Evolutionary conservation across 2,329 filamentous ascomycete species (phyloP), one percentile per base, ranked within the genome.

Genomic region (Trichoderma sp.): DNA sequence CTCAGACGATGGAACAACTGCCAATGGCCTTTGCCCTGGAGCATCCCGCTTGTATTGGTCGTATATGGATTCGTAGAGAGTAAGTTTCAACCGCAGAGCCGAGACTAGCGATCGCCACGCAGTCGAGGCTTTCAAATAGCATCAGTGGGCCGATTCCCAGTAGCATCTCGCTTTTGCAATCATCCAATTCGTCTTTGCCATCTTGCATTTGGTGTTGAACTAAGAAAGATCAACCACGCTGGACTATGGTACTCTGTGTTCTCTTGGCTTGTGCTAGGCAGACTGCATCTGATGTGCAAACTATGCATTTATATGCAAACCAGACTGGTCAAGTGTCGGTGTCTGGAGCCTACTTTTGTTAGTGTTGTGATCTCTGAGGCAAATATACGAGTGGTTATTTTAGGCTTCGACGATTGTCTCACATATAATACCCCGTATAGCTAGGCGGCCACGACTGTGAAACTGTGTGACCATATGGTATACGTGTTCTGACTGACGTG

Each of bases 341-440:
- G 22, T 45, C 37, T 65, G 37, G 13, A 25, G n/a, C 25, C 25
- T 29, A 54, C 12, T 25, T 32, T 37, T 65, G 37, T n/a, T 57
- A 45, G n/a, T 48, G n/a, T 5, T 34, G 19, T 53, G 19, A 34
- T 45, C 15, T 39, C 22, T 25, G 37, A 27, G 27, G 50, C 15
- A 57, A 50, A 34, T 63, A 35, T 19, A 34, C 27, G 52, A 57
- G 61, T 27, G n/a, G 61, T 57, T 65, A 37, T 56, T 65, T 65
- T 65, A 65, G 61, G 50, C 52, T 65, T 65, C 52, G 22, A 65
- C 37, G 27, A 35, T n/a, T 65, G 61, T 65, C 61, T 65, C 52
- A 65, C 61, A 48, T 57, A 54, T 57, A 65, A 64, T 64, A 48
- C 35, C 37, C 61, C 61, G 61, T 65, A 39, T 57, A n/a, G 37